A percentile compares a stretch with the other conserved stretches of the same genome.
Evolutionary conservation across 23 red algal genomes (phyloP).

Genomic region (Chondrus crispus): DNA sequence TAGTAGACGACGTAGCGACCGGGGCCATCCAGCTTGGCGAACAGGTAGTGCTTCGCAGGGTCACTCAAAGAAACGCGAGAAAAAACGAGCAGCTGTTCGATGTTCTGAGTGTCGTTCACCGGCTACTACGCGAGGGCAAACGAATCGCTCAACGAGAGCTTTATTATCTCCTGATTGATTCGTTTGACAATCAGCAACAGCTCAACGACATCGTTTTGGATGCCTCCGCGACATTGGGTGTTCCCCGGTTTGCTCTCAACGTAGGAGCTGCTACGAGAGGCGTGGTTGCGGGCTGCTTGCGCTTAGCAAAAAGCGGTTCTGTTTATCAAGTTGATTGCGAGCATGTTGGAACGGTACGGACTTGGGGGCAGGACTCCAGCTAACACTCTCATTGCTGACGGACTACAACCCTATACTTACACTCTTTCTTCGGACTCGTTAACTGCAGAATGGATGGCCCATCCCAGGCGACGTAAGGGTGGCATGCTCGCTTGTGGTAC

Average conservation of each 20-base stretch:
- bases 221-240: conserved; percentile 35
- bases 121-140: conserved; percentile 3
- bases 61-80: neutral
- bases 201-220: conserved; percentile 50
- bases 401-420: neutral
- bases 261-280: conserved; percentile 61
- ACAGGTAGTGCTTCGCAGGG: neutral
- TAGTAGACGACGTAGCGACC: neutral
- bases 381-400: neutral
- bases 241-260: conserved; percentile 55
- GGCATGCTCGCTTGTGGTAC: conserved; percentile 6
- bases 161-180: conserved; percentile 38
- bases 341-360: conserved; percentile 48
- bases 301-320: conserved; percentile 16
- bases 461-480: conserved; percentile 55
- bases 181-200: conserved; percentile 22
- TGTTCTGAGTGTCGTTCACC: conserved; percentile 18
- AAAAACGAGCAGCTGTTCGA: conserved; percentile 31
- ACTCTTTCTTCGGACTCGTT: neutral
- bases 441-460: conserved; percentile 52
- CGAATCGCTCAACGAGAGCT: conserved; percentile 56
- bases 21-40: conserved; percentile 39
- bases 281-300: conserved; percentile 36
- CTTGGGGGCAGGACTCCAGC: neutral
- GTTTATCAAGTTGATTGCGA: conserved; percentile 41